phyloP scores from a whole-genome alignment of 257 asterid genomes.

The Nicotiana knightiana region DNA sequence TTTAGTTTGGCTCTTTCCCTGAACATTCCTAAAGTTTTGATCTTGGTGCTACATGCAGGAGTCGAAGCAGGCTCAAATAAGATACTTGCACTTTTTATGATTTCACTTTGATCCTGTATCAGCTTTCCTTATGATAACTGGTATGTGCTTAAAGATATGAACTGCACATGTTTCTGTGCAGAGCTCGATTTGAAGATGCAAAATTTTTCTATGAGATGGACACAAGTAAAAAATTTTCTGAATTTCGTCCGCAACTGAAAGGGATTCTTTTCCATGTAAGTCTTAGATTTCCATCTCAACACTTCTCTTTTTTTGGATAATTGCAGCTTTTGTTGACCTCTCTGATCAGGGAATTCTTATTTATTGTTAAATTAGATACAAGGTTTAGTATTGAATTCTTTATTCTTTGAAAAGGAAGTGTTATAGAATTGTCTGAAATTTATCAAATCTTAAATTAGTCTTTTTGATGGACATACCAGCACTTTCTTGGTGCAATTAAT shows the following conservation, averaged over 20 bases:
- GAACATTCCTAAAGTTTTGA: not conserved
- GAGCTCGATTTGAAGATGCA: conserved; percentile 99
- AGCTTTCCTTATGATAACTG: not conserved
- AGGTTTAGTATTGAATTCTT: not conserved
- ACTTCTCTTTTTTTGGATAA: not conserved
- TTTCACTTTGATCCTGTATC: not conserved
- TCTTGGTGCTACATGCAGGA: not conserved
- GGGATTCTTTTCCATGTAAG: conserved; percentile 97
- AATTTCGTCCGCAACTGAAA: conserved; percentile 73
- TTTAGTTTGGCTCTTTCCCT: not conserved
- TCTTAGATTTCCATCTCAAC: conserved; percentile 9
- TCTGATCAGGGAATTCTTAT: not conserved
- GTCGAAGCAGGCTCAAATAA: not conserved
- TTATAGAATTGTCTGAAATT: not conserved
- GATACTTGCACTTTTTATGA: not conserved
- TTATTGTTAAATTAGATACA: not conserved
- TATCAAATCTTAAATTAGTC: not conserved
- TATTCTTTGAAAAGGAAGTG: not conserved
- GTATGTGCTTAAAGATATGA: conserved; percentile 3
- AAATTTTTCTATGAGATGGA: conserved; percentile 94
- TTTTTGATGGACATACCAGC: not conserved
- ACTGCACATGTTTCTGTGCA: conserved; percentile 24
- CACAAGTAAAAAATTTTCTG: conserved; percentile 77
- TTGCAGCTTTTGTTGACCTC: not conserved
- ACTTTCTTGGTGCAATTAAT: not conserved